Evolutionary conservation across 2,329 filamentous ascomycete species (phyloP), one percentile per base, ranked within the genome.

Genomic region (Simplicillium sp.): DNA sequence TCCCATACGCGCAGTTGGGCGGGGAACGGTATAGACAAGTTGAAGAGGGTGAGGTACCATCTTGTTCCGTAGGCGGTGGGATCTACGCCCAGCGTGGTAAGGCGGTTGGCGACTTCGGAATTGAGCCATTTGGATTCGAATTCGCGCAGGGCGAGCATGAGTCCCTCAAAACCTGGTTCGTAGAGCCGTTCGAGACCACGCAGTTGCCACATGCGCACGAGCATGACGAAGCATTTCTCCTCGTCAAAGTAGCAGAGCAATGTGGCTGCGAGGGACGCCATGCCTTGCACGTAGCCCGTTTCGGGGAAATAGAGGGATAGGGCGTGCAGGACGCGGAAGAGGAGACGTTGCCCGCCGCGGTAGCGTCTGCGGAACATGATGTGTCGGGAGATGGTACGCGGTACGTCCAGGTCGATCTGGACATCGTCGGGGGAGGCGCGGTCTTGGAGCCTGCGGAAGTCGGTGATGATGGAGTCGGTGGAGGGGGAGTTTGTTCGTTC

Each of bases 31-130:
- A 98, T 86, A 13, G 87, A 94, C 55, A 97, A 84, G 62, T 97
- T 97, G 73, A 98, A 98, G 8, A 98, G 71, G 2, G 92, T 98
- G 39, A 98, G 72, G 58, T 98, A 98, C 92, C 92, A 98, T 39
- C 89, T 75, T 4, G 90, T 97, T 28, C 89, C 92, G 57, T 96
- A 98, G n/a, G 89, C 82, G 2, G 88, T 95, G 14, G 87, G 80
- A 34, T 87, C 80, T 50, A 98, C 92, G 46, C 74, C 73, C 25
- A 96, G 73, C 46, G 89, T 83, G 37, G 73, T 75, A 57, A 97
- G 68, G 62, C 89, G 88, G 52, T 72, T 69, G 34, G 82, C 80
- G n/a, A 96, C 81, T 46, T 89, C 84, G 51, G 82, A 84, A 43
- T 76, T 75, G 40, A 97, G 72, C 92, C 92, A 98, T 38, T 82